Base-by-base conservation (phyloP, 192 early-diverging fungal genomes). In the Backusella sp. region DNA sequence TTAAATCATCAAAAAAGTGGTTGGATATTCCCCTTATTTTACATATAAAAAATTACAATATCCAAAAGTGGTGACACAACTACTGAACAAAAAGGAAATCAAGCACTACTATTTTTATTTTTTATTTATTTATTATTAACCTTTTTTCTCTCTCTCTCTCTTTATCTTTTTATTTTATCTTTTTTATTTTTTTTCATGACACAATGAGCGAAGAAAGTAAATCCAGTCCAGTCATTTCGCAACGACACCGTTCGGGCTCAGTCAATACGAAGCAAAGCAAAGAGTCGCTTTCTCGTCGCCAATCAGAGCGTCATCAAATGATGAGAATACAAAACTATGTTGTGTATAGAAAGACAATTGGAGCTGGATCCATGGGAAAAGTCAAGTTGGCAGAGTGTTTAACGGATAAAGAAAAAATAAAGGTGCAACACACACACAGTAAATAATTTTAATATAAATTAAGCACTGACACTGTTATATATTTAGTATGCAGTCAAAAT, bases 401-500 rank as follows among this genome's bases (percentile, higher is more conserved):
- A 42, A 79, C 77, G 21, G 77, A 79, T 46, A 74, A 32, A 32
- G 23, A 74, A 23, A 73, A 73, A 56, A 66, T 70, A 70, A 74
- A 79, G 71, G n/a, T 21, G 14, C 36, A 32, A 32, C 32, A 32
- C 32, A 32, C 32, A 32, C 32, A 53, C 3, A 69, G 23, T 52
- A 39, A 21, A n/a, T 42, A 66, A 28, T 66, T 35, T 37, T 36
- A 9, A 68, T 19, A 39, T 30, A 2, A 66, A 65, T 44, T 35
- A 70, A 69, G 37, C 34, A 59, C 26, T 66, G 19, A 70, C 28
- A 37, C 49, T 37, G 35, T 70, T 35, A 28, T 37, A 44, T 37
- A 36, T 35, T 34, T 84, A 88, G 81, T 86, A 88, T 68, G 91
- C 91, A 34, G 82, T 92, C 53, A 92, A 92, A 83, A 90, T 92